A percentile compares a stretch with the other conserved stretches of the same genome.
Conservation (phyloP, 768 basidiomycete species). For the Myochromella boudieri region DNA sequence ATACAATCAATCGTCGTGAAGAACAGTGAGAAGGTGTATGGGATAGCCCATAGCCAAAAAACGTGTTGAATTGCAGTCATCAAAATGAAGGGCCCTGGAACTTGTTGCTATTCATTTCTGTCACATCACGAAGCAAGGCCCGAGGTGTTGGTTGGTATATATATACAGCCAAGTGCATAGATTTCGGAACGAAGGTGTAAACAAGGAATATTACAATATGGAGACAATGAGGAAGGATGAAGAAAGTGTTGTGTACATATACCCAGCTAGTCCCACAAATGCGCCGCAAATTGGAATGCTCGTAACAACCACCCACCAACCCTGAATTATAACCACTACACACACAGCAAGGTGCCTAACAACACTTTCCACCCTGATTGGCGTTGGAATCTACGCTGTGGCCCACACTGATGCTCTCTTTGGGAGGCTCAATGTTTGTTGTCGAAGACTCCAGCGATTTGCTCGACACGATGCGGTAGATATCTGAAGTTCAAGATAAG, state of each 20-base stretch:
- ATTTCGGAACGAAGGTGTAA: slow-evolving; percentile 15
- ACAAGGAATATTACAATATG: slow-evolving; percentile 22
- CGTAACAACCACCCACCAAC: slow-evolving; percentile 10
- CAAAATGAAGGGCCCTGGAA: too few relatives aligned
- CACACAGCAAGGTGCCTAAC: slow-evolving; percentile 32
- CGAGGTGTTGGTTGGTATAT: slow-evolving; percentile 1
- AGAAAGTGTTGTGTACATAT: slow-evolving; percentile 17
- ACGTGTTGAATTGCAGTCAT: too few relatives aligned
- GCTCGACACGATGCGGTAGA: slow-evolving; percentile 96
- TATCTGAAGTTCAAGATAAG: slow-evolving; percentile 54
- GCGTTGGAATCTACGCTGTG: slow-evolving; percentile 67
- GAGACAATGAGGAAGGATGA: slow-evolving; percentile 16
- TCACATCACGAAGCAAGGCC: neutral
- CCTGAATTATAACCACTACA: too few relatives aligned
- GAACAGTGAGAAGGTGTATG: too few relatives aligned
- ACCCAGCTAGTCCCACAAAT: slow-evolving; percentile 19
- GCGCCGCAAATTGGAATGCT: slow-evolving; percentile 19
- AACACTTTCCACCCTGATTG: slow-evolving; percentile 62
- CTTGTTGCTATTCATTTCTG: too few relatives aligned
- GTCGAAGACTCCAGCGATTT: slow-evolving; percentile 87
- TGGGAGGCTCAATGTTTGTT: slow-evolving; percentile 77
- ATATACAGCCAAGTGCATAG: slow-evolving; percentile 13
- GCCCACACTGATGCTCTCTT: slow-evolving; percentile 83
- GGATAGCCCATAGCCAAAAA: too few relatives aligned
- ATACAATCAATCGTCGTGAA: too few relatives aligned